These are phyloP conservation scores for Penicillium brevicompactum DNA, from an alignment of 2,329 filamentous ascomycete genomes.

Conservation along the genomic window DNA sequence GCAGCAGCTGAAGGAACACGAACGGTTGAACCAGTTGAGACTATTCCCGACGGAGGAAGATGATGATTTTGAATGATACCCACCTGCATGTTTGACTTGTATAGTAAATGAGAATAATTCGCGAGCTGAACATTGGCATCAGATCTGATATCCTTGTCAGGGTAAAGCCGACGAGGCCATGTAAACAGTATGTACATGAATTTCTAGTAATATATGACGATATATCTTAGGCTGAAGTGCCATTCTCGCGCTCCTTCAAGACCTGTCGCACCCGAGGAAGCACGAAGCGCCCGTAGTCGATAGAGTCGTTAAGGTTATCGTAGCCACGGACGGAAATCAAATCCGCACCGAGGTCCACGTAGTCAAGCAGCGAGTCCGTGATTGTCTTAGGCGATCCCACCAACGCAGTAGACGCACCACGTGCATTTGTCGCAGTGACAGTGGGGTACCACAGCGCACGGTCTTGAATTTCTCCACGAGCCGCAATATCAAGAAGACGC, in stretches of 20 bases:
- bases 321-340: conserved; percentile 64
- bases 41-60: conserved; percentile 2
- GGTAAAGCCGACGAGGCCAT: background rate
- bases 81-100: background rate
- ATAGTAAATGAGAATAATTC: background rate
- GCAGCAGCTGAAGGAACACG: conserved; percentile 1
- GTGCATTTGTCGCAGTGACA: conserved; percentile 62
- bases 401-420: conserved; percentile 61
- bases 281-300: conserved; percentile 62
- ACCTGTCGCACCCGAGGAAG: conserved; percentile 51
- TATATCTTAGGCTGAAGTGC: background rate
- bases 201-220: background rate
- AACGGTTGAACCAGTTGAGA: background rate
- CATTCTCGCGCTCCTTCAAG: conserved; percentile 14
- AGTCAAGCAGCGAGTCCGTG: conserved; percentile 58
- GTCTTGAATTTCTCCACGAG: conserved; percentile 57
- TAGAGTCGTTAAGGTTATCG: conserved; percentile 62
- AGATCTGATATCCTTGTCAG: background rate
- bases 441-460: conserved; percentile 66
- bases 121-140: too few relatives aligned
- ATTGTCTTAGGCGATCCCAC: conserved; percentile 59
- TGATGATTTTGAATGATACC: background rate
- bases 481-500: conserved; percentile 60
- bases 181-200: background rate
- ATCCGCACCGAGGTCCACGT: conserved; percentile 58